These are phyloP conservation scores for Helminthosporium solani DNA, from an alignment of 2,329 filamentous ascomycete genomes.

Conservation along the genomic window DNA sequence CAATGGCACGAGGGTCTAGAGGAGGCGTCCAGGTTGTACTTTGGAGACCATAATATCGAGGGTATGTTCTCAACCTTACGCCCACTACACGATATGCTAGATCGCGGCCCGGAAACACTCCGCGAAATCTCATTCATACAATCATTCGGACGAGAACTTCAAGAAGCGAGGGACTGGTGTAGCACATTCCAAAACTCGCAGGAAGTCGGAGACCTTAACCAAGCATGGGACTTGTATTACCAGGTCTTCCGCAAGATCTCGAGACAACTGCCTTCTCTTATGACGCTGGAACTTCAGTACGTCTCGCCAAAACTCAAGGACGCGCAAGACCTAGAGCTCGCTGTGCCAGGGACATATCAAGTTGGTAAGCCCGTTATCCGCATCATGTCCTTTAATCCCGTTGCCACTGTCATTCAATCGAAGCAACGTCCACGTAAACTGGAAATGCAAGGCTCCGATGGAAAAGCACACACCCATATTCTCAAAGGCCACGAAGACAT, in stretches of 20 bases:
- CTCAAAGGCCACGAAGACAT: constrained; percentile 99
- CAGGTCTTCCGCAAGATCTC: constrained; percentile 96
- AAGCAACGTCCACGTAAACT: constrained; percentile 95
- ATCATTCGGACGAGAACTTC: constrained; percentile 91
- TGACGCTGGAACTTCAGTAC: constrained; percentile 89
- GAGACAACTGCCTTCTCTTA: constrained; percentile 88
- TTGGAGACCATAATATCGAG: constrained; percentile 94
- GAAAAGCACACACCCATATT: constrained; percentile 79
- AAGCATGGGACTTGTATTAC: constrained; percentile 99
- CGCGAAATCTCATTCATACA: constrained; percentile 97
- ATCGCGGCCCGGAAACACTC: constrained; percentile 86
- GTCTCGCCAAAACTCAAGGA: constrained; percentile 91
- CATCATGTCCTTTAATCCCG: constrained; percentile 87
- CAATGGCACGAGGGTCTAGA: constrained; percentile 98
- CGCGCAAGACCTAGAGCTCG: constrained; percentile 82
- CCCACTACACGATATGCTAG: constrained; percentile 87
- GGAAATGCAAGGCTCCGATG: constrained; percentile 84
- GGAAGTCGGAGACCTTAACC: constrained; percentile 92
- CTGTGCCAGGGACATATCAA: constrained; percentile 92
- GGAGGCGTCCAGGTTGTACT: constrained; percentile 94
- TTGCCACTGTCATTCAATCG: constrained; percentile 88
- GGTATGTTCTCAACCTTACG: constrained; percentile 93
- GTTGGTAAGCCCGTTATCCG: constrained; percentile 76
- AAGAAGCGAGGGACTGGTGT: constrained; percentile 95
- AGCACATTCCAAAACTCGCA: constrained; percentile 84